Base-by-base conservation (phyloP, 305 asterid genomes). In the Andrographis paniculata region DNA sequence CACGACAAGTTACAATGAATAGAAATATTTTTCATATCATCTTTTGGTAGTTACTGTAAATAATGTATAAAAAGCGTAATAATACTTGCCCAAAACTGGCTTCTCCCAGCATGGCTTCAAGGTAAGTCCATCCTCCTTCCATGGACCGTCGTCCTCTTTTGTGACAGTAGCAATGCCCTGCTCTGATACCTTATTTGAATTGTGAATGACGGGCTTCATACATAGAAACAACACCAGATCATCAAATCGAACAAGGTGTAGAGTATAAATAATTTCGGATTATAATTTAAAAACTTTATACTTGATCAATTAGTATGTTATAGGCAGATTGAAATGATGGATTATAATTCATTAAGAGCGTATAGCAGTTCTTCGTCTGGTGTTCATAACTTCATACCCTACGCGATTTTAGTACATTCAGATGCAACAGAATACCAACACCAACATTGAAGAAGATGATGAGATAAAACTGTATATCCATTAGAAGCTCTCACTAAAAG, bases 91-190 rank as follows among this genome's bases (percentile, higher is more conserved):
- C 47, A 69, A 67, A 23, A 61, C 70, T 13, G 96, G 93, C 66
- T 81, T 91, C 70, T 73, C 65, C 99, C 99, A 91, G 35, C 85
- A 77, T 14, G 71, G 78, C 67, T 70, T 73, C 57, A 77, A 58
- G 18, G 69, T 67, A 54, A 67, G 18, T 5, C 84, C 94, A 58
- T 81, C 95, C 47, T 68, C 78, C 77, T 70, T 79, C 89, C 87
- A 73, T 45, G 75, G 73, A 5, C 81, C 81, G 53, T 56, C 87
- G 14, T 59, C 70, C 36, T 65, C 84, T 21, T 73, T 72, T 3
- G 80, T 47, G 1, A 73, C 64, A 53, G 72, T 60, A 30, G 59
- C 79, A 17, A 77, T 58, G 49, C 79, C 71, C 42, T 73, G 69
- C 62, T 78, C 75, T 4, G 77, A 73, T 52, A 62, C 74, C 67